phyloP scores from a whole-genome alignment of 257 asterid genomes.

The Sherardia arvensis region DNA sequence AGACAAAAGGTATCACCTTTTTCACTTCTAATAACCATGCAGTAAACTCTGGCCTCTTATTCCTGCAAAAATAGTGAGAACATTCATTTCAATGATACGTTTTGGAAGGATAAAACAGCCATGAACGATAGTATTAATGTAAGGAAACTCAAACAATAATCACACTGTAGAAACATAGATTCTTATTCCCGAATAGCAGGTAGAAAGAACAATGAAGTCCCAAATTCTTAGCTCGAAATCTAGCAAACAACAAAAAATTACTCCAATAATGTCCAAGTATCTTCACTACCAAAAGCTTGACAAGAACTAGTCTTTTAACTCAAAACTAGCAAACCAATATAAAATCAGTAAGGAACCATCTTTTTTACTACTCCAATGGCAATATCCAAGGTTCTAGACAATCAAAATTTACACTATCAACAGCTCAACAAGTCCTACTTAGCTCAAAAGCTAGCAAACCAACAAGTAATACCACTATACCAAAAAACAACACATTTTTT shows the following conservation, averaged over 20 bases:
- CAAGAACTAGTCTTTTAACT: neutral
- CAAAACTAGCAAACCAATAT: neutral
- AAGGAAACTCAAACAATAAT: neutral
- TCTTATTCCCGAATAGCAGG: neutral
- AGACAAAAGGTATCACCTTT: constrained; percentile 34
- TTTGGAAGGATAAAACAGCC: neutral
- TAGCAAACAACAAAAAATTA: neutral
- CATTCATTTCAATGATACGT: too few species aligned
- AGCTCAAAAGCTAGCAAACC: neutral
- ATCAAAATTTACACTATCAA: neutral
- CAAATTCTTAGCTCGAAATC: neutral
- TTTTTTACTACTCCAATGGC: neutral
- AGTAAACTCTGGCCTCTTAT: constrained; percentile 90
- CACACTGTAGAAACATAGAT: neutral
- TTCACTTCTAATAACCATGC: constrained; percentile 91
- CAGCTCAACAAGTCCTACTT: neutral
- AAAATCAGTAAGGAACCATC: neutral
- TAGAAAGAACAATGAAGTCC: neutral
- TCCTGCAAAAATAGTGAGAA: constrained; percentile 36
- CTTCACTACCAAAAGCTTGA: neutral
- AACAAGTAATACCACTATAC: neutral
- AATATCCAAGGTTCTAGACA: neutral
- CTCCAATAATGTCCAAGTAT: neutral
- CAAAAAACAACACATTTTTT: neutral
- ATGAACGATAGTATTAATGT: neutral